A percentile compares a stretch with the other conserved stretches of the same genome.
phyloP scores from a whole-genome alignment of 1,284 basidiomycete genomes.

The Ustilago hordei region DNA sequence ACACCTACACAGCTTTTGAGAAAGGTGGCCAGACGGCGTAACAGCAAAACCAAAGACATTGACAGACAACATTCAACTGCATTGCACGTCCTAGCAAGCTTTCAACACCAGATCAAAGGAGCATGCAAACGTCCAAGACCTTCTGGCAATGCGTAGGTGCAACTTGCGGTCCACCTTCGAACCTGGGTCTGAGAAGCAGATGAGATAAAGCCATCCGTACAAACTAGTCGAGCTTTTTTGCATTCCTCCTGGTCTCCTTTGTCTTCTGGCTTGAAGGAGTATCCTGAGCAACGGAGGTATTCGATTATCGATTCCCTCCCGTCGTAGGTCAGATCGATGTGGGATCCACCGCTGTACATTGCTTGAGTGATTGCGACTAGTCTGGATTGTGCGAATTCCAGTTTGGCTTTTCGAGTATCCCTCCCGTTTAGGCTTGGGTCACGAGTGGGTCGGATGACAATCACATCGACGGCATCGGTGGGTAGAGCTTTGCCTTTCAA shows the following conservation, averaged over 20 bases:
- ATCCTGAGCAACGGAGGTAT: conserved; percentile 81
- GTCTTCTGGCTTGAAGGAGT: conserved; percentile 74
- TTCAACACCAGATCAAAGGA: not conserved
- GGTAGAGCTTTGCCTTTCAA: conserved; percentile 17
- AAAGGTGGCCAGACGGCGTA: too few species aligned
- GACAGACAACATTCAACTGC: too few species aligned
- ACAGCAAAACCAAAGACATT: too few species aligned
- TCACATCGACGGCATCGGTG: conserved; percentile 76
- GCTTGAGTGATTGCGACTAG: conserved; percentile 41
- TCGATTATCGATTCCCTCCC: conserved; percentile 76
- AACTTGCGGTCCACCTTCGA: conserved; percentile 11
- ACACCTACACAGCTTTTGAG: too few species aligned
- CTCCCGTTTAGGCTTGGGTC: conserved; percentile 72
- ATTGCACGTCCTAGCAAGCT: too few species aligned
- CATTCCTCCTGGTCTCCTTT: not conserved
- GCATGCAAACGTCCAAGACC: not conserved
- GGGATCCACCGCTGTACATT: conserved; percentile 62
- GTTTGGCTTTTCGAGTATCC: not conserved
- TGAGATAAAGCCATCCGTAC: conserved; percentile 36
- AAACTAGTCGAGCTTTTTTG: conserved; percentile 18
- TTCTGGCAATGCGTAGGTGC: not conserved
- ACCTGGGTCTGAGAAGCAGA: not conserved
- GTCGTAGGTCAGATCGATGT: conserved; percentile 51
- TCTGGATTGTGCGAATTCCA: conserved; percentile 32
- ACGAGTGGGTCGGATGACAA: conserved; percentile 83